These are phyloP conservation scores for Tylopilus sp. DNA, from an alignment of 768 basidiomycete species.

Conservation along the genomic window DNA sequence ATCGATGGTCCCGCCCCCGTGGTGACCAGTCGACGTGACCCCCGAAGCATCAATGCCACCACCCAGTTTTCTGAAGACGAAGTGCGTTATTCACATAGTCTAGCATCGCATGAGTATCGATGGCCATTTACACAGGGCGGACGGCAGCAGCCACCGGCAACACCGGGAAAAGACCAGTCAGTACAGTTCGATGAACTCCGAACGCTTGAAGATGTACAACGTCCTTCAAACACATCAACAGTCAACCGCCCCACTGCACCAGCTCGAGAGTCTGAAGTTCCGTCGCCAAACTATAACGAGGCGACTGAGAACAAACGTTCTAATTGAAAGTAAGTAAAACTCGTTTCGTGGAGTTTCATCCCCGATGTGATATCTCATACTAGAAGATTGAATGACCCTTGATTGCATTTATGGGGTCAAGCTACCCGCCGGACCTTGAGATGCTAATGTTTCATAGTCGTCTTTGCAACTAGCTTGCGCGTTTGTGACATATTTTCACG, in stretches of 20 bases:
- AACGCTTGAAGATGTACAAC: constrained; percentile 9
- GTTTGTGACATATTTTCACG: no score
- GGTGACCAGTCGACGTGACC: constrained; percentile 9
- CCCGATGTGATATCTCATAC: no score
- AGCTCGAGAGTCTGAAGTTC: constrained; percentile 15
- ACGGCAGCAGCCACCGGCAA: constrained; percentile 21
- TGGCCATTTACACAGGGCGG: constrained; percentile 5
- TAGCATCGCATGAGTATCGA: not conserved
- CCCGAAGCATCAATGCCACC: constrained; percentile 7
- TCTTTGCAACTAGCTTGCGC: no score
- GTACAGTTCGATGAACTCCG: constrained; percentile 14
- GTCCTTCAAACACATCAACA: not conserved
- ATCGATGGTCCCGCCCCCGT: not conserved
- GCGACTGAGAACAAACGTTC: constrained; percentile 3
- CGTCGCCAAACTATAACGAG: constrained; percentile 26
- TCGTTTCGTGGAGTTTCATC: no score
- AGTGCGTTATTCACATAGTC: constrained; percentile 3
- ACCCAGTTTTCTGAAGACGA: constrained; percentile 13
- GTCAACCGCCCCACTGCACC: constrained; percentile 13
- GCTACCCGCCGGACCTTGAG: no score
- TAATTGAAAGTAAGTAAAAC: no score
- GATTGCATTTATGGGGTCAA: no score
- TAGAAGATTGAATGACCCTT: no score
- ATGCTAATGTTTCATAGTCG: no score
- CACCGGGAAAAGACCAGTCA: constrained; percentile 17